These are phyloP conservation scores for Aureobasidium uvarum DNA, from an alignment of 2,329 filamentous ascomycete genomes.

Conservation along the genomic window DNA sequence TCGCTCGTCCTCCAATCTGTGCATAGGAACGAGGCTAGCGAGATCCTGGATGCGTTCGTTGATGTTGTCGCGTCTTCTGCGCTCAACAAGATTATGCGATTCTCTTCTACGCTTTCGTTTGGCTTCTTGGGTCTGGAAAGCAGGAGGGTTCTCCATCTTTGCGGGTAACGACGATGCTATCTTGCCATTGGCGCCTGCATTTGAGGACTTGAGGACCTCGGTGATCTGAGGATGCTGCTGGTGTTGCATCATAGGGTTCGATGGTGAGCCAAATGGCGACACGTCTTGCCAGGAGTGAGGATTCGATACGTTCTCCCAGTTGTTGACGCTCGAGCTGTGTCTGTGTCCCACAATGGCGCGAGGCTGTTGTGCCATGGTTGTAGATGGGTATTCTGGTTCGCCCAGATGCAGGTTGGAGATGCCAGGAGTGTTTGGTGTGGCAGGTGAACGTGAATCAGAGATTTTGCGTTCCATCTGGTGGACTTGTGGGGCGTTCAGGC, in stretches of 20 bases:
- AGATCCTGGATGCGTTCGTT: conserved; percentile 98
- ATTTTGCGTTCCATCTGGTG: conserved; percentile 56
- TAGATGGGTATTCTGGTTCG: conserved; percentile 52
- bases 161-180: conserved; percentile 69
- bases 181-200: conserved; percentile 51
- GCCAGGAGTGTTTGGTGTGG: conserved; percentile 82
- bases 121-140: conserved; percentile 79
- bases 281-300: conserved; percentile 76
- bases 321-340: conserved; percentile 77
- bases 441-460: conserved; percentile 72
- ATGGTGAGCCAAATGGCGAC: conserved; percentile 83
- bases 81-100: conserved; percentile 95
- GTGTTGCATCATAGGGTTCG: conserved; percentile 59
- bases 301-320: conserved; percentile 80
- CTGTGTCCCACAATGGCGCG: conserved; percentile 33
- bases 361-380: conserved; percentile 38
- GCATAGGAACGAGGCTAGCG: conserved; percentile 85
- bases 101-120: conserved; percentile 89
- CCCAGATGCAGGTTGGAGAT: conserved; percentile 70
- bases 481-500: conserved; percentile 38
- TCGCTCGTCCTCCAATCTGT: conserved; percentile 95
- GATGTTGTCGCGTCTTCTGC: conserved; percentile 93
- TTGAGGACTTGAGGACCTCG: conserved; percentile 79
- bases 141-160: conserved; percentile 50
- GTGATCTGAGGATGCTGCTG: conserved; percentile 75